Conservation (phyloP, 2,329 filamentous ascomycete genomes). For the Plenodomus biglobosus region DNA sequence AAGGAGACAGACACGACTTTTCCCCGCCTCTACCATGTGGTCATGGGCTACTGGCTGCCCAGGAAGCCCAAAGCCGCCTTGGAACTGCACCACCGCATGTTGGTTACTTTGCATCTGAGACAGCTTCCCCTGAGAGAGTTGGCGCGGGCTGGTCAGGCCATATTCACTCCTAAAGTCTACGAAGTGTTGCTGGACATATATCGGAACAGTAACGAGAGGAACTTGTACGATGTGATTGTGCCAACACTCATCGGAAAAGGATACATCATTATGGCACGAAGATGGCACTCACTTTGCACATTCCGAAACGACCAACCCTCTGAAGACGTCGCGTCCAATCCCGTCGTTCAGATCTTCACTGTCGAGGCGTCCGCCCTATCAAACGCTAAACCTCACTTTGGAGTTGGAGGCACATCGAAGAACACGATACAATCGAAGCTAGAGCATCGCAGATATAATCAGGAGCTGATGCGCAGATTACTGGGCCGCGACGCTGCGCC, state of each 20-base stretch:
- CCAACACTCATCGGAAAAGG: slow-evolving; percentile 31
- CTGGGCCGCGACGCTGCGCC: slow-evolving; percentile 48
- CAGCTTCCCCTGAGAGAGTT: slow-evolving; percentile 29
- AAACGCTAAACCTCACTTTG: slow-evolving; percentile 8
- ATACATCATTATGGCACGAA: slow-evolving; percentile 27
- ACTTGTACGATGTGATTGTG: slow-evolving; percentile 49
- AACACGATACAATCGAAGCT: slow-evolving; percentile 2
- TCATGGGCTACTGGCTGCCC: slow-evolving; percentile 48
- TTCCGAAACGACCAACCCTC: slow-evolving; percentile 44
- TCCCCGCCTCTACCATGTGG: slow-evolving; percentile 46
- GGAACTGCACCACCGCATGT: slow-evolving; percentile 29
- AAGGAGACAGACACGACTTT: slow-evolving; percentile 40
- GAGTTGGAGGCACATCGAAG: slow-evolving; percentile 3
- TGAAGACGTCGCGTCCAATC: slow-evolving; percentile 30
- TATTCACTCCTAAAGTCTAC: slow-evolving; percentile 20
- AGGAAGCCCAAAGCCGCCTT: slow-evolving; percentile 20
- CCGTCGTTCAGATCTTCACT: slow-evolving; percentile 33
- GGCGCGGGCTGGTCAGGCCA: slow-evolving; percentile 8
- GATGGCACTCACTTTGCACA: slow-evolving; percentile 48
- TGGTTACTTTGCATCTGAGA: slow-evolving; percentile 25
- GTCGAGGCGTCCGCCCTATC: slow-evolving; percentile 23
- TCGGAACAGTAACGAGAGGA: slow-evolving; percentile 34
- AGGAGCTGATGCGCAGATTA: slow-evolving; percentile 39
- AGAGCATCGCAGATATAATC: slow-evolving; percentile 23
- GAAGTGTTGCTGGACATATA: slow-evolving; percentile 44